Conservation (phyloP, 352 stramenopile species). For the Phytophthora ramorum region DNA sequence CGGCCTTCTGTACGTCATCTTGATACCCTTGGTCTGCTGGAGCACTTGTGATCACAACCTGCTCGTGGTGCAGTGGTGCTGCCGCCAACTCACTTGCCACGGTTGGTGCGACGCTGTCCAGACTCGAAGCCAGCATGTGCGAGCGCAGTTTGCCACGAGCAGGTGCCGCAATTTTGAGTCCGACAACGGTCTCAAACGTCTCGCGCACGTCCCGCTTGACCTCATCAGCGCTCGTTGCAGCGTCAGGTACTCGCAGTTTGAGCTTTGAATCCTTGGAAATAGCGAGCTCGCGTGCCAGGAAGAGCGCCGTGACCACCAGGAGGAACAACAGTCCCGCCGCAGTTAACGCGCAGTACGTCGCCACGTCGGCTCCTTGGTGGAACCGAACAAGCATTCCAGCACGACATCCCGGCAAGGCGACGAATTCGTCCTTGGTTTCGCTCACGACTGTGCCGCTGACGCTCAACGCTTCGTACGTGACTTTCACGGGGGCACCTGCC, state of each 20-base stretch:
- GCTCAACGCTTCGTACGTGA: conserved; percentile 66
- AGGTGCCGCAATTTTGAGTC: conserved; percentile 74
- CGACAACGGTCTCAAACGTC: conserved; percentile 76
- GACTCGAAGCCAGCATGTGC: conserved; percentile 59
- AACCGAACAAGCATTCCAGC: conserved; percentile 61
- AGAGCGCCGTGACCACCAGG: conserved; percentile 48
- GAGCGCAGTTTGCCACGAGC: conserved; percentile 72
- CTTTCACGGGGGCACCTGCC: conserved; percentile 42
- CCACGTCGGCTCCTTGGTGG: conserved; percentile 44
- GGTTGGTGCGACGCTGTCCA: conserved; percentile 59
- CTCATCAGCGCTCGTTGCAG: conserved; percentile 8
- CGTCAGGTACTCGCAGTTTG: conserved; percentile 58
- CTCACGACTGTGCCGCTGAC: conserved; percentile 62
- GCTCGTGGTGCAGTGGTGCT: conserved; percentile 25
- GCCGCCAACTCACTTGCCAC: conserved; percentile 56
- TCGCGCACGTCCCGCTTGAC: conserved; percentile 45
- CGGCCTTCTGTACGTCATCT: background rate
- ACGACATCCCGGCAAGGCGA: conserved; percentile 61
- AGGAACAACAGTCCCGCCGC: conserved; percentile 50
- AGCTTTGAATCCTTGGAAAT: conserved; percentile 75
- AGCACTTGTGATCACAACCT: conserved; percentile 10
- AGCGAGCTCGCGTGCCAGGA: conserved; percentile 65
- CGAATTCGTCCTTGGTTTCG: conserved; percentile 54
- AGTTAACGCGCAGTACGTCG: conserved; percentile 47
- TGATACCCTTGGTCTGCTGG: background rate